Percentiles rank a stretch among this genome's conserved stretches.
These are phyloP conservation scores for Hanseniaspora jakobsenii DNA, from an alignment of 805 yeast species.

Conservation along the genomic window DNA sequence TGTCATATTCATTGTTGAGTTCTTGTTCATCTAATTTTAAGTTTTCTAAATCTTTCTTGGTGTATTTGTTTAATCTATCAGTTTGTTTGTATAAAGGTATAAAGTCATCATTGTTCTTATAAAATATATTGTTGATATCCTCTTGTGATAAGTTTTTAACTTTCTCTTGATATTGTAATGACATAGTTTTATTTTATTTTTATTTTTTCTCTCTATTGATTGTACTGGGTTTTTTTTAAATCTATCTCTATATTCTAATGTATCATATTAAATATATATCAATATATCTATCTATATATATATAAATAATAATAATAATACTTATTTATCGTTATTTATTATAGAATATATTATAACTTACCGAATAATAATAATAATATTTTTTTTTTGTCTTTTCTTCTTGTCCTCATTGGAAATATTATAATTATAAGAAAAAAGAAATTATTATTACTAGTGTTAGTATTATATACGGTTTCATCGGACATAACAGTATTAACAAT, in stretches of 20 bases:
- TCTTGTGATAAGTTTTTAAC: constrained; percentile 8
- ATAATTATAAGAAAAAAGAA: no score
- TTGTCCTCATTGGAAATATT: no score
- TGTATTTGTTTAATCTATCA: constrained; percentile 45
- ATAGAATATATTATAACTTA: no score
- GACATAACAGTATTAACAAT: no score
- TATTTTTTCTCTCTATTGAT: neutral
- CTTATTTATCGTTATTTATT: no score
- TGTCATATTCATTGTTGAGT: constrained; percentile 61
- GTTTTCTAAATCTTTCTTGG: constrained; percentile 23
- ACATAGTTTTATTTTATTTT: constrained; percentile 2
- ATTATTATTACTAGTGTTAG: no score
- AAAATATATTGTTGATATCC: constrained; percentile 31
- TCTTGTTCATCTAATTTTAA: constrained; percentile 21
- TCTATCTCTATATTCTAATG: neutral
- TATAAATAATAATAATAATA: no score
- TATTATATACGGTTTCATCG: no score
- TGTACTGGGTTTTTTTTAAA: neutral
- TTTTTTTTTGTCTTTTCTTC: no score
- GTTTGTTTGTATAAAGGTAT: constrained; percentile 38
- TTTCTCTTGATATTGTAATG: constrained; percentile 8
- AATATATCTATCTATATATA: no score
- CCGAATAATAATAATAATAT: no score
- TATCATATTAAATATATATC: neutral
- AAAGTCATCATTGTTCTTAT: no score